phyloP scores from a whole-genome alignment of 345 rosid species.

The Punica granatum region DNA sequence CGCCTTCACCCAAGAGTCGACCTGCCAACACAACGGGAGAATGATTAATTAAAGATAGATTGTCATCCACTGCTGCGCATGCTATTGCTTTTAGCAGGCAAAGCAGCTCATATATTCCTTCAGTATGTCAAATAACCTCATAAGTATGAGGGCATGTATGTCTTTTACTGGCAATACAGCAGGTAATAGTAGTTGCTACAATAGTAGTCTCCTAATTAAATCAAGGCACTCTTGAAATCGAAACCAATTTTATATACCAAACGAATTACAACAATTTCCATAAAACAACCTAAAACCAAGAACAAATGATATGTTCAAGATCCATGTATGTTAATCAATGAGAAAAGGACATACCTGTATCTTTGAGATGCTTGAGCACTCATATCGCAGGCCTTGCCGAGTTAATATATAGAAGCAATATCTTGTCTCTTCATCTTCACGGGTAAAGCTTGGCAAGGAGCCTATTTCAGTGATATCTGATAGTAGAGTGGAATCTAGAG shows the following conservation, averaged over 20 bases:
- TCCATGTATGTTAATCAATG: background rate
- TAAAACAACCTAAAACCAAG: background rate
- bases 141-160: background rate
- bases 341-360: conserved; percentile 41
- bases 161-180: too few species aligned
- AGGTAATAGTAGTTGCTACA: too few species aligned
- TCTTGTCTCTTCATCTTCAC: conserved; percentile 55
- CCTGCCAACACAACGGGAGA: conserved; percentile 28
- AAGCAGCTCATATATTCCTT: too few species aligned
- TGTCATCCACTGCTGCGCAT: background rate
- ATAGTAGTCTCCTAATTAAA: too few species aligned
- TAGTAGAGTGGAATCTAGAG: conserved; percentile 81
- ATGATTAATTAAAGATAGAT: background rate
- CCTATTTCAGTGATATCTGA: conserved; percentile 79
- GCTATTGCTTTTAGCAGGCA: background rate
- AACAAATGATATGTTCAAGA: background rate
- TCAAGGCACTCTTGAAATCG: too few species aligned
- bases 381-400: conserved; percentile 68
- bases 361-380: conserved; percentile 70
- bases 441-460: conserved; percentile 49
- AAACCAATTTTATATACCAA: too few species aligned
- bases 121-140: too few species aligned
- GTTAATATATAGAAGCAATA: conserved; percentile 67
- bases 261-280: background rate
- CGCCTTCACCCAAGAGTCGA: conserved; percentile 61